These are phyloP conservation scores for Clavariopsis aquatica DNA, from an alignment of 495 filamentous ascomycete species.

Conservation along the genomic window DNA sequence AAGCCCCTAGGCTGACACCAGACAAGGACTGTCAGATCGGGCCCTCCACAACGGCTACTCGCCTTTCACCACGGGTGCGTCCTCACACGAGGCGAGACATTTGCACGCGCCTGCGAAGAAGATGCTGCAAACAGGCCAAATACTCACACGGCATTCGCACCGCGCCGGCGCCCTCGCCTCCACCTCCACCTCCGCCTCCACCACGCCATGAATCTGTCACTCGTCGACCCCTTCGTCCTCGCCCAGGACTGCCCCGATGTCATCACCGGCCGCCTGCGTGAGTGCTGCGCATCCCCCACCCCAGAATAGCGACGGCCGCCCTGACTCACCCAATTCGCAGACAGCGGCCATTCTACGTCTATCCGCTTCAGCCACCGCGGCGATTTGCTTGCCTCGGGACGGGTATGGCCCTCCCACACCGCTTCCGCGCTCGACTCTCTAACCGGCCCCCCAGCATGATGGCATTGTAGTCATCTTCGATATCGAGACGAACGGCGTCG, in stretches of 20 bases:
- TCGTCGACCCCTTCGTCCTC: constrained; percentile 79
- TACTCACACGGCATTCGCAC: background rate
- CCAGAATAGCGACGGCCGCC: background rate
- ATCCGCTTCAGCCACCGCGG: constrained; percentile 92
- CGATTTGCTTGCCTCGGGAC: constrained; percentile 89
- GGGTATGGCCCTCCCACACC: constrained; percentile 53
- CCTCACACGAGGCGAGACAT: background rate
- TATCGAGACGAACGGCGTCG: constrained; percentile 92
- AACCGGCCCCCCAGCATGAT: constrained; percentile 59
- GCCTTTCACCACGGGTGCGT: too few species aligned
- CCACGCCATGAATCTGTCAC: constrained; percentile 69
- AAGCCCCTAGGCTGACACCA: too few species aligned
- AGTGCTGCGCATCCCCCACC: constrained; percentile 39
- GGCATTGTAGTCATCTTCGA: constrained; percentile 96
- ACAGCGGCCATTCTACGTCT: constrained; percentile 65
- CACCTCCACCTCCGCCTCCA: constrained; percentile 1
- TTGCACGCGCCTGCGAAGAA: background rate
- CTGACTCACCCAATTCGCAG: constrained; percentile 42
- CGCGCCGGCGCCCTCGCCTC: background rate
- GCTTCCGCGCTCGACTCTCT: background rate
- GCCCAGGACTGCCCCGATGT: constrained; percentile 94
- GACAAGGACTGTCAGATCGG: too few species aligned
- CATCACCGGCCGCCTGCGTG: constrained; percentile 80
- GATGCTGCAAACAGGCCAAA: too few species aligned
- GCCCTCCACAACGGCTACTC: too few species aligned